A percentile compares a stretch with the other conserved stretches of the same genome.
phyloP scores from a whole-genome alignment of 2,329 filamentous ascomycete species.

The Lecanoromycetidae sp. region DNA sequence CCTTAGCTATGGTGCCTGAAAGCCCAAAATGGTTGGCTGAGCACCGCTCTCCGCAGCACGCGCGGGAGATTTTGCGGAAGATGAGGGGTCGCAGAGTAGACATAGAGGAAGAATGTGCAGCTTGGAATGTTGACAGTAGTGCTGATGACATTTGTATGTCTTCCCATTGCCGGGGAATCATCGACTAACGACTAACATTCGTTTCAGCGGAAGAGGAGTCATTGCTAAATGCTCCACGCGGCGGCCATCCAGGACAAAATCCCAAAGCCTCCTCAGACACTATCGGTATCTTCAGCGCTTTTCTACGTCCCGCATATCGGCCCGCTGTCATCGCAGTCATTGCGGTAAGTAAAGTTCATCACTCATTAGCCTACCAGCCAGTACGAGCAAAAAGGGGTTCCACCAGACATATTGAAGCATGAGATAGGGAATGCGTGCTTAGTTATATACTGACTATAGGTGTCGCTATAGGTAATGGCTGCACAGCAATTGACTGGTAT shows the following conservation, averaged over 20 bases:
- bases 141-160: slow-evolving; percentile 10
- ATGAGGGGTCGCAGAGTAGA: slow-evolving; percentile 60
- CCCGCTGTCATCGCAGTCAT: slow-evolving; percentile 71
- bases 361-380: no score
- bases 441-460: no score
- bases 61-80: slow-evolving; percentile 56
- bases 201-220: slow-evolving; percentile 58
- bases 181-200: neutral
- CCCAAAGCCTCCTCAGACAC: slow-evolving; percentile 25
- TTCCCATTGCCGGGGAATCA: no score
- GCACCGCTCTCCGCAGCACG: slow-evolving; percentile 47
- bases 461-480: no score
- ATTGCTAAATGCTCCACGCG: slow-evolving; percentile 39
- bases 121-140: slow-evolving; percentile 37
- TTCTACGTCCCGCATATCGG: slow-evolving; percentile 55
- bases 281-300: slow-evolving; percentile 52
- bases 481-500: slow-evolving; percentile 88
- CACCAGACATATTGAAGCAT: no score
- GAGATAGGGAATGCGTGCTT: no score
- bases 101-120: slow-evolving; percentile 59
- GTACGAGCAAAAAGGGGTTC: no score
- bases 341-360: no score
- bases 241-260: slow-evolving; percentile 19
- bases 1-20: slow-evolving; percentile 68
- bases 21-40: slow-evolving; percentile 77